Evolutionary conservation across 106 monocot species (phyloP).

Genomic region (Acorus calamus): DNA sequence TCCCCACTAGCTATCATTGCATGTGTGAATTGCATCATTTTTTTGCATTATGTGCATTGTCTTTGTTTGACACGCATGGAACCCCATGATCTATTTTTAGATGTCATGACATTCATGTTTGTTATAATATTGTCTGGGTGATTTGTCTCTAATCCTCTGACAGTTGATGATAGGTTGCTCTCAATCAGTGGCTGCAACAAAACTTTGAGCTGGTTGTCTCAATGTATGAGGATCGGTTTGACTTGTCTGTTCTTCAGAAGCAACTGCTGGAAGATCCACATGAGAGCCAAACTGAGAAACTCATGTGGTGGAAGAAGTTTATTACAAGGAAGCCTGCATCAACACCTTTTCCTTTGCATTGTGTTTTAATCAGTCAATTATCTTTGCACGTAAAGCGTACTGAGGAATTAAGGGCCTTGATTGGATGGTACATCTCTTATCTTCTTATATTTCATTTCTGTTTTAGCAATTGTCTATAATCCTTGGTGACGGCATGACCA

Average conservation of each 20-base stretch:
- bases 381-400: constrained; percentile 62
- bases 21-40: too few species aligned
- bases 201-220: constrained; percentile 77
- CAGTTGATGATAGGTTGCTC: constrained; percentile 41
- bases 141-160: neutral
- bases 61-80: too few species aligned
- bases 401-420: constrained; percentile 72
- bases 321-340: constrained; percentile 19
- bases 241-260: constrained; percentile 43
- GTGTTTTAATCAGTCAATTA: constrained; percentile 41
- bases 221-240: constrained; percentile 88
- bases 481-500: too few species aligned
- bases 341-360: constrained; percentile 12
- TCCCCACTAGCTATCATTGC: too few species aligned
- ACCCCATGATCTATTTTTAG: too few species aligned
- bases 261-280: constrained; percentile 18
- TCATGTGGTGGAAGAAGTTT: constrained; percentile 50
- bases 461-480: too few species aligned
- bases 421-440: constrained; percentile 57
- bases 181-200: constrained; percentile 68
- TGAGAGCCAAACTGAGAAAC: constrained; percentile 11
- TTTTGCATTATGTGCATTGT: too few species aligned
- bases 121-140: too few species aligned
- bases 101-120: too few species aligned
- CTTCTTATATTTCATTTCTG: neutral